phyloP scores from a whole-genome alignment of 1,284 basidiomycete species.

The Schizophyllum commune region DNA sequence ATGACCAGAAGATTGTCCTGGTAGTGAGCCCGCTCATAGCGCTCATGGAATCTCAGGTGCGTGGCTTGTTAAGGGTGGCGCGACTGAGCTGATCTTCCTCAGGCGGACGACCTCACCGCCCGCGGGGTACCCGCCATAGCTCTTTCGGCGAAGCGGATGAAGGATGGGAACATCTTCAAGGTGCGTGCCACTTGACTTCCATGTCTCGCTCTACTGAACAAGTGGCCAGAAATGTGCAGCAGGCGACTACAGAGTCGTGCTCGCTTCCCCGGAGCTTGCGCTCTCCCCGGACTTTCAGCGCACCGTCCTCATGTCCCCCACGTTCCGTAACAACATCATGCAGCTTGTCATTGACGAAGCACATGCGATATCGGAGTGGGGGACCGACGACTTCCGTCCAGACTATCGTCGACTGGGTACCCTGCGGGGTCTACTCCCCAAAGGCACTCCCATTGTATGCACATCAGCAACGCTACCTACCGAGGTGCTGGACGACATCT shows the following conservation, averaged over 20 bases:
- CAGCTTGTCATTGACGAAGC: conserved; percentile 11
- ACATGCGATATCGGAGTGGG: conserved; percentile 13
- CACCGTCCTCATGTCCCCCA: conserved; percentile 9
- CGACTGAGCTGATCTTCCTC: too few relatives aligned
- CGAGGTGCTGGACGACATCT: conserved; percentile 9
- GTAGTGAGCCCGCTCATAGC: conserved; percentile 13
- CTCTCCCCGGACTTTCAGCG: conserved; percentile 6
- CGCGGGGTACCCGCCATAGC: conserved; percentile 11
- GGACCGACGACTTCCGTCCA: conserved; percentile 11
- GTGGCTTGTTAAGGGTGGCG: too few relatives aligned
- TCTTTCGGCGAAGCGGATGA: conserved; percentile 3
- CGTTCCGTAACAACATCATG: conserved; percentile 11
- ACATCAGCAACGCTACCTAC: conserved; percentile 13
- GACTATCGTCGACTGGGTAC: background rate
- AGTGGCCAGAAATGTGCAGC: background rate
- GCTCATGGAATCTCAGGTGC: conserved; percentile 9
- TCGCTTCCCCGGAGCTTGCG: conserved; percentile 14
- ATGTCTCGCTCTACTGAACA: background rate
- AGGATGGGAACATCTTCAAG: too few relatives aligned
- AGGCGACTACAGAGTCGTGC: conserved; percentile 10
- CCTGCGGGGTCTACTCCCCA: conserved; percentile 7
- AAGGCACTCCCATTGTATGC: conserved; percentile 9
- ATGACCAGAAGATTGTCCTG: conserved; percentile 12
- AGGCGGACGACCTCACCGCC: conserved; percentile 4
- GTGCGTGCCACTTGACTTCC: too few relatives aligned